Evolutionary conservation across 495 filamentous ascomycete genomes (phyloP).

Genomic region (Aspergillus kassunensis): DNA sequence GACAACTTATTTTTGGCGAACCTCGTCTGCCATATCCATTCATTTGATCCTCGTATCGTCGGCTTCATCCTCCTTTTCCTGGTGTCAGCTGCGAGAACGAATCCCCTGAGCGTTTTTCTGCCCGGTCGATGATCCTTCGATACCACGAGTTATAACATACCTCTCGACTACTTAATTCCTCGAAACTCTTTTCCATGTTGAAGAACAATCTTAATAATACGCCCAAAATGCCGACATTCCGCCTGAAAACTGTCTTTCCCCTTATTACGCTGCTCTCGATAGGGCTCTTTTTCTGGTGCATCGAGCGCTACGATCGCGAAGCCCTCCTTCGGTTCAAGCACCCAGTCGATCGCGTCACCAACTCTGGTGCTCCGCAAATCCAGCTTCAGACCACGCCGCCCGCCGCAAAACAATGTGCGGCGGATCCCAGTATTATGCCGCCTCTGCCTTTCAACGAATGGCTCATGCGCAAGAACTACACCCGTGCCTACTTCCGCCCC

Average conservation of each 20-base stretch:
- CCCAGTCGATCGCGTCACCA: constrained; percentile 31
- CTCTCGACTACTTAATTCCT: constrained; percentile 1
- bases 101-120: constrained; percentile 10
- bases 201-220: constrained; percentile 30
- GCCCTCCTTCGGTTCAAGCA: constrained; percentile 41
- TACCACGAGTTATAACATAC: constrained; percentile 9
- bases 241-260: constrained; percentile 44
- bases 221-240: constrained; percentile 43
- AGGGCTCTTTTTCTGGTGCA: constrained; percentile 44
- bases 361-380: constrained; percentile 19
- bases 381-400: constrained; percentile 19
- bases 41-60: constrained; percentile 16
- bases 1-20: constrained; percentile 18
- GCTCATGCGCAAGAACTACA: constrained; percentile 48
- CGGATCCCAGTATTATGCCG: constrained; percentile 34
- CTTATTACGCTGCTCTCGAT: constrained; percentile 42
- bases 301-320: constrained; percentile 43
- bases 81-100: constrained; percentile 10
- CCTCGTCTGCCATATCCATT: constrained; percentile 23
- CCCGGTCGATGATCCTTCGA: constrained; percentile 10
- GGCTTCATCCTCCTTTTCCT: constrained; percentile 4
- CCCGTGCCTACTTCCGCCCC: constrained; percentile 45
- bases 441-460: constrained; percentile 43
- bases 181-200: constrained; percentile 31
- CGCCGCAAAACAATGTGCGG: constrained; percentile 27